These are phyloP conservation scores for Hirschioporus abietinus DNA, from an alignment of 768 basidiomycete genomes.

Conservation along the genomic window DNA sequence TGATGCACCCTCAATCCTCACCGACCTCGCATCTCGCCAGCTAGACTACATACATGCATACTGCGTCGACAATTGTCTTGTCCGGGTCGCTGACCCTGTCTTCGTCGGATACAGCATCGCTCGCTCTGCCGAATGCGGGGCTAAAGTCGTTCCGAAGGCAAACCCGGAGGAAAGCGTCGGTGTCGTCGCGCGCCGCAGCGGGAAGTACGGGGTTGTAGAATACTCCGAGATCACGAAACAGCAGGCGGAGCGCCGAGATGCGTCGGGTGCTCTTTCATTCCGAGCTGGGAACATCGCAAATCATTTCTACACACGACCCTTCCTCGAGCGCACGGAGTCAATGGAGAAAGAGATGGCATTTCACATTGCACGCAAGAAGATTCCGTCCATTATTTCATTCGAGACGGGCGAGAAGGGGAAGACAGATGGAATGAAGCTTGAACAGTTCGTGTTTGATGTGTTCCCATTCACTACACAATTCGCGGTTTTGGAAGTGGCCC, in stretches of 20 bases:
- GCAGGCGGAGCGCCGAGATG: slow-evolving; percentile 73
- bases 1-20: slow-evolving; percentile 59
- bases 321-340: slow-evolving; percentile 68
- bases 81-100: slow-evolving; percentile 92
- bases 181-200: slow-evolving; percentile 81
- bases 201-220: slow-evolving; percentile 88
- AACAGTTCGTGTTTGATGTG: slow-evolving; percentile 98
- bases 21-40: slow-evolving; percentile 71
- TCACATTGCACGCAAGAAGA: slow-evolving; percentile 99
- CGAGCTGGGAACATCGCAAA: slow-evolving; percentile 97
- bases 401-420: slow-evolving; percentile 54
- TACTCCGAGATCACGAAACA: slow-evolving; percentile 93
- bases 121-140: slow-evolving; percentile 85
- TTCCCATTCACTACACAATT: slow-evolving; percentile 86
- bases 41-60: slow-evolving; percentile 91
- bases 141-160: slow-evolving; percentile 93
- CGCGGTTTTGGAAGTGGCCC: slow-evolving; percentile 81
- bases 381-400: slow-evolving; percentile 67
- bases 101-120: slow-evolving; percentile 94
- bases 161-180: slow-evolving; percentile 89
- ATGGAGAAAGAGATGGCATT: slow-evolving; percentile 90
- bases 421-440: slow-evolving; percentile 99
- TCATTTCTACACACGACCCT: slow-evolving; percentile 92
- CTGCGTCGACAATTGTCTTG: slow-evolving; percentile 98
- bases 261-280: slow-evolving; percentile 76